Evolutionary conservation across 2,329 filamentous ascomycete species (phyloP), one percentile per base, ranked within the genome.

Genomic region (Beauveria scarabaeidicola): DNA sequence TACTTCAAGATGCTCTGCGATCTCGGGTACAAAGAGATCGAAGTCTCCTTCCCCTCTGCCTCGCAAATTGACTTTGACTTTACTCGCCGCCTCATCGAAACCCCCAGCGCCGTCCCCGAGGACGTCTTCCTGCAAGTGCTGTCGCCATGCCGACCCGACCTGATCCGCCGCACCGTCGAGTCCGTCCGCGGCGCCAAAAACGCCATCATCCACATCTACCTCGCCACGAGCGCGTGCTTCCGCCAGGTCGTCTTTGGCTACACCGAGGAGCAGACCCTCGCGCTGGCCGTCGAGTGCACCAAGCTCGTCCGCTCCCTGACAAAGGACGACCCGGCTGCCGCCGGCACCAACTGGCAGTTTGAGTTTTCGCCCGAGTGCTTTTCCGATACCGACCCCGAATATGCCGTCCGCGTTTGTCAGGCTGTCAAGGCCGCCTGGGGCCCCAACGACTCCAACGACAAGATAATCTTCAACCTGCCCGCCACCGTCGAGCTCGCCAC

Each of bases 1-100:
- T 97, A 92, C 81, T 97, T 97, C 80, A 87, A 92, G 75, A 95
- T 96, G 91, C 84, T 97, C 58, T 85, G 88, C 68, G 86, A 93
- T 63, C 81, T 97, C 53, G 93, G 94, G 67, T 97, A 95, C 81
- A 97, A 97, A 77, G 93, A 97, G 76, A 97, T 97, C 65, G 93
- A 97, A 72, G 88, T 97, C 21, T 94, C 92, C 5, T 97, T 96
- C 76, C 93, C 93, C 53, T 96, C 91, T 0, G 91, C 93, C 15
- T 96, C 91, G 43, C 88, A 96, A 71, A 96, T 89, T 69, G 94
- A 97, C 77, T 97, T 92, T 78, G 90, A 96, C 78, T 97, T 97
- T 71, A 96, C 91, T 44, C 83, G 91, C 66, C 85, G 87, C 69
- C 79, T 97, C 66, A 85, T 97, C 64, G 87, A 95, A 68, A 96